Percentiles rank a stretch among this genome's conserved stretches.
phyloP scores from a whole-genome alignment of 306 rosid species.

The Lathyrus oleraceus region DNA sequence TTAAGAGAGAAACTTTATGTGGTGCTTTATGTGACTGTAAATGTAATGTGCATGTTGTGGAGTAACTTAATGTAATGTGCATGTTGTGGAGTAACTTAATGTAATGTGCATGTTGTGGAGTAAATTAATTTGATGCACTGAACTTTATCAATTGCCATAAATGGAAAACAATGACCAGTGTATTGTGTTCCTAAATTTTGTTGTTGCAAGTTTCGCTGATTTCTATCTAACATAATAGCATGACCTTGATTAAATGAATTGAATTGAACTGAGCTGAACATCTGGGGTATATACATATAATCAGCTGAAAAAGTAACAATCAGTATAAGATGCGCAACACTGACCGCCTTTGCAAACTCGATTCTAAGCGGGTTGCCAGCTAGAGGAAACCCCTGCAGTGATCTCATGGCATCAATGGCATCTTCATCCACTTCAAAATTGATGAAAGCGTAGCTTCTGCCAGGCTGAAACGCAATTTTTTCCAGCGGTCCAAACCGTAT shows the following conservation, averaged over 20 bases:
- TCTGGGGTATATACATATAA: conserved; percentile 35
- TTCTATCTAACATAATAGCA: conserved; percentile 11
- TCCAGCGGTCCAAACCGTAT: conserved; percentile 71
- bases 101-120: conserved; percentile 29
- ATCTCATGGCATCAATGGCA: conserved; percentile 74
- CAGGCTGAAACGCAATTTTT: conserved; percentile 79
- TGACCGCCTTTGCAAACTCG: conserved; percentile 99
- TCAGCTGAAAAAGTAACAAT: conserved; percentile 48
- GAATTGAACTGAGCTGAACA: conserved; percentile 25
- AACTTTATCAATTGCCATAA: conserved; percentile 20
- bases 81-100: conserved; percentile 31
- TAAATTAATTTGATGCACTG: conserved; percentile 33
- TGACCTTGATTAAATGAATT: conserved; percentile 34
- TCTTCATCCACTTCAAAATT: conserved; percentile 77
- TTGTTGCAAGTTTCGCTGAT: conserved; percentile 1
- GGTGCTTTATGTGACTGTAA: conserved; percentile 28
- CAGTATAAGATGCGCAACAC: conserved; percentile 71
- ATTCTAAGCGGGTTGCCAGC: conserved; percentile 86
- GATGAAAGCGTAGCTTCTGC: conserved; percentile 83
- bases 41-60: conserved; percentile 30
- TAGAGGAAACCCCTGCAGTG: conserved; percentile 68
- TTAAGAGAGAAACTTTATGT: background rate
- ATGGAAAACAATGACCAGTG: conserved; percentile 12
- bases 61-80: conserved; percentile 34
- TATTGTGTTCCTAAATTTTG: conserved; percentile 20